Evolutionary conservation across 768 basidiomycete species (phyloP).

Genomic region (Kwoniella dejecticola): DNA sequence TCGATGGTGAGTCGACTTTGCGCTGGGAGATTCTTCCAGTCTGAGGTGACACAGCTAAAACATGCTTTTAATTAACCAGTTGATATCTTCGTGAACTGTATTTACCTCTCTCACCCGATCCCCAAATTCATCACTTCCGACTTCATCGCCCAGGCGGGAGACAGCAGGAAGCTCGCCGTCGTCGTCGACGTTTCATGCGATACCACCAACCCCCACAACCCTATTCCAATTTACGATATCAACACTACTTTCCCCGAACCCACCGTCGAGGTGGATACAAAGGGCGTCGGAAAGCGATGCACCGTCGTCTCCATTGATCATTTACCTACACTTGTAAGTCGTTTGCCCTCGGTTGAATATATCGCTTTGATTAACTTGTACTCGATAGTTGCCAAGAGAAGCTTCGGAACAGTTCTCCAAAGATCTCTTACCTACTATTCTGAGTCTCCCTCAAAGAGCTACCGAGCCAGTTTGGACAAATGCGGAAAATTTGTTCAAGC

Average conservation of each 20-base stretch:
- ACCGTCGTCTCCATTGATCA: constrained; percentile 96
- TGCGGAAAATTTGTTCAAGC: constrained; percentile 77
- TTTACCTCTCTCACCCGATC: constrained; percentile 71
- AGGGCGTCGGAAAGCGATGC: constrained; percentile 71
- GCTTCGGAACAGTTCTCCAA: constrained; percentile 93
- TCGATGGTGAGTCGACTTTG: constrained; percentile 62
- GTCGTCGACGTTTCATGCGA: constrained; percentile 99
- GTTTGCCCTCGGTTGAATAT: too few relatives aligned
- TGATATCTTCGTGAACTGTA: constrained; percentile 99
- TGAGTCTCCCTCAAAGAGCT: constrained; percentile 70
- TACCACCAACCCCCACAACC: constrained; percentile 97
- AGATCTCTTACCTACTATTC: constrained; percentile 80
- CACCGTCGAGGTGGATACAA: constrained; percentile 80
- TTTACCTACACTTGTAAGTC: constrained; percentile 73
- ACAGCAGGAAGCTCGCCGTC: constrained; percentile 68
- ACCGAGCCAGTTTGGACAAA: constrained; percentile 80
- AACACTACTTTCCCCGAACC: constrained; percentile 94
- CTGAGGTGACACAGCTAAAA: not conserved
- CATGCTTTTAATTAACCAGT: constrained; percentile 57
- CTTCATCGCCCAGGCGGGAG: constrained; percentile 72
- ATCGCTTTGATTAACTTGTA: too few relatives aligned
- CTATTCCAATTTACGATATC: constrained; percentile 88
- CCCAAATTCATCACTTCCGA: constrained; percentile 57
- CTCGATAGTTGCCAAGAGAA: constrained; percentile 81
- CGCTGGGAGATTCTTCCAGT: not conserved